Conservation (phyloP, 805 yeast genomes). For the Candida dajiaensis region DNA sequence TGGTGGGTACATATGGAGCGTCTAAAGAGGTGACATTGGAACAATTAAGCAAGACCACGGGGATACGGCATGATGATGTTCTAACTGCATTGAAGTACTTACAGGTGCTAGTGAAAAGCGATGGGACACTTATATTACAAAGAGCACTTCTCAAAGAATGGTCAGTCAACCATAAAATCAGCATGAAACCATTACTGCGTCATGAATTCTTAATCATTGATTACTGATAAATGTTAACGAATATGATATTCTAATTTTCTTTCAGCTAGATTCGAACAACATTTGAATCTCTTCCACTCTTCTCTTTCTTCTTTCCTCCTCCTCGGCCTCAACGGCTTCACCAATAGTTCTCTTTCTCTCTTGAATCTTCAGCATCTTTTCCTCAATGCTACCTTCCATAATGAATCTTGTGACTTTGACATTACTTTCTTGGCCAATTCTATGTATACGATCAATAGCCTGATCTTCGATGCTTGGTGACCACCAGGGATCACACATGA, state of each 20-base stretch:
- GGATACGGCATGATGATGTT: slow-evolving; percentile 59
- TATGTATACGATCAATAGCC: slow-evolving; percentile 85
- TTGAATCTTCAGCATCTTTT: slow-evolving; percentile 81
- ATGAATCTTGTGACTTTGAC: slow-evolving; percentile 80
- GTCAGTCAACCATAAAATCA: slow-evolving; percentile 13
- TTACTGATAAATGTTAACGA: slow-evolving; percentile 5
- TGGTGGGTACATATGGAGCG: slow-evolving; percentile 34
- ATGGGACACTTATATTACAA: slow-evolving; percentile 14
- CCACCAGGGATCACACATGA: slow-evolving; percentile 98
- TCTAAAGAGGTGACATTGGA: slow-evolving; percentile 35
- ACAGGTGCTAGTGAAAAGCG: slow-evolving; percentile 33
- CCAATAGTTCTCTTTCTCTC: slow-evolving; percentile 77
- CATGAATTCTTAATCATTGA: slow-evolving; percentile 4
- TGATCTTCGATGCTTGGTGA: slow-evolving; percentile 87
- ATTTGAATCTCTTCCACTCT: slow-evolving; percentile 69
- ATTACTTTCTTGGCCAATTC: slow-evolving; percentile 75
- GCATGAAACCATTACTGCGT: slow-evolving; percentile 4
- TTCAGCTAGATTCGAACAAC: slow-evolving; percentile 41
- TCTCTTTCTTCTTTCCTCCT: slow-evolving; percentile 64
- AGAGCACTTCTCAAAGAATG: slow-evolving; percentile 10
- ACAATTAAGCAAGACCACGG: slow-evolving; percentile 49
- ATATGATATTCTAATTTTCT: not conserved
- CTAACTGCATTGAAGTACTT: slow-evolving; percentile 53
- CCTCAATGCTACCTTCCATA: slow-evolving; percentile 78
- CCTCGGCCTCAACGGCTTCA: slow-evolving; percentile 72